A percentile compares a stretch with the other conserved stretches of the same genome.
Conservation (phyloP, 2,329 filamentous ascomycete species). For the Drechslerella stenobrocha region DNA sequence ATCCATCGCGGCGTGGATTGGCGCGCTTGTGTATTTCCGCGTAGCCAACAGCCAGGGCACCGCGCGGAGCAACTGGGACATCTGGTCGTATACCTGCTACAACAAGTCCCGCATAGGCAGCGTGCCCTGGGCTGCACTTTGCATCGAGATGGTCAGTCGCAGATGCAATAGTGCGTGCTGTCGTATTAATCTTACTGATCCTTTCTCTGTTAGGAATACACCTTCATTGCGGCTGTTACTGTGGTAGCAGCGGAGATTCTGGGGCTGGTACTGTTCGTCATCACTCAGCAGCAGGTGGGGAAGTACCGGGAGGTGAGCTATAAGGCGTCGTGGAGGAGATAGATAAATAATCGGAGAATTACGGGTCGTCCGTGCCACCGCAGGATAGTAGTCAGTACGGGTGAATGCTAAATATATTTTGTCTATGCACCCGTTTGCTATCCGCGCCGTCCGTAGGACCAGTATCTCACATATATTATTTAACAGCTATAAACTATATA, state of each 20-base stretch:
- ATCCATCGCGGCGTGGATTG: neutral
- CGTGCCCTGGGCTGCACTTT: neutral
- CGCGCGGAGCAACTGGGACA: neutral
- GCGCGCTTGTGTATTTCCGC: neutral
- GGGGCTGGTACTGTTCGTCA: neutral
- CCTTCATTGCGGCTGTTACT: neutral
- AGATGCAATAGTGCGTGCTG: neutral
- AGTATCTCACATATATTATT: no score
- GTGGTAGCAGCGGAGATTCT: neutral
- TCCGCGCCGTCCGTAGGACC: no score
- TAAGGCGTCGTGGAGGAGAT: neutral
- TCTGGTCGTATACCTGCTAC: constrained; percentile 2
- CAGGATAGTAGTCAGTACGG: no score
- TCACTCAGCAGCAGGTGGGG: neutral
- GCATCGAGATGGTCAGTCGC: constrained; percentile 2
- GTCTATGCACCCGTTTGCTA: no score
- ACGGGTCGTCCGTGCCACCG: no score
- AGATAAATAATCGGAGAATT: neutral
- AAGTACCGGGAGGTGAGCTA: neutral
- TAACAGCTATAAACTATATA: no score
- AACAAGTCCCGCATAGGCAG: neutral
- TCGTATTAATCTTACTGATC: neutral
- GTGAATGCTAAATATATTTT: no score
- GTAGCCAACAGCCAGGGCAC: neutral
- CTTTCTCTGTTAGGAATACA: neutral